Base-by-base conservation (phyloP, 352 stramenopile species). In the Globisporangium rhizosaccharum region DNA sequence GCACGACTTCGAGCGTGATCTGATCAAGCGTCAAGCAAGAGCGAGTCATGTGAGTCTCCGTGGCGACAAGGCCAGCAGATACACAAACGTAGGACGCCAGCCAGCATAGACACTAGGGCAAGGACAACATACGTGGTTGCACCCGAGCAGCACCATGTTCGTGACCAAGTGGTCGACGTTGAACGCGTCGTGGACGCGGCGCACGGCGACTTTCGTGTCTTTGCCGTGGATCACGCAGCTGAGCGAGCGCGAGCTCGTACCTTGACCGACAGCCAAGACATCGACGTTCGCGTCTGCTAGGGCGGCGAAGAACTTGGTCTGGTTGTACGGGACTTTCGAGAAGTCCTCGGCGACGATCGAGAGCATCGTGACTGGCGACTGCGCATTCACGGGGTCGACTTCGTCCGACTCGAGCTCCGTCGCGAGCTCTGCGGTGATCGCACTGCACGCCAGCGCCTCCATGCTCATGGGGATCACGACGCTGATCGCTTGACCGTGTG, bases 301-400 rank as follows among this genome's bases (percentile, higher is more conserved):
- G 33, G 82, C 80, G n/a, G 68, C 70, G 26, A 92, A 92, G 63
- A 92, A 90, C 59, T 88, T 90, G 49, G 78, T 79, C 49, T 87
- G 79, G 59, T 88, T 80, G 59, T 76, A 76, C 12, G 82, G 80
- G 11, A 87, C 69, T 55, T 87, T 88, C 25, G 77, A 82, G 51
- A 93, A 70, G 30, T 90, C 83, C 58, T 90, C 84, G 0, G 80
- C 75, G 3, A 94, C 82, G 48, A 94, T 83, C 5, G 82, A 92
- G n/a, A 92, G 65, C 82, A 94, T 92, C 44, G 84, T 94, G 30
- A 92, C 82, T 6, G 82, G 82, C 18, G 76, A 84, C 61, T 83
- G 71, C 1, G 70, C 70, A 52, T 91, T 87, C 26, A 91, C 46
- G 5, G 75, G 68, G 42, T 93, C 82, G 1, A 93, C 77, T 72